Evolutionary conservation across 257 asterid genomes (phyloP).

Genomic region (Gentiana macrophylla): DNA sequence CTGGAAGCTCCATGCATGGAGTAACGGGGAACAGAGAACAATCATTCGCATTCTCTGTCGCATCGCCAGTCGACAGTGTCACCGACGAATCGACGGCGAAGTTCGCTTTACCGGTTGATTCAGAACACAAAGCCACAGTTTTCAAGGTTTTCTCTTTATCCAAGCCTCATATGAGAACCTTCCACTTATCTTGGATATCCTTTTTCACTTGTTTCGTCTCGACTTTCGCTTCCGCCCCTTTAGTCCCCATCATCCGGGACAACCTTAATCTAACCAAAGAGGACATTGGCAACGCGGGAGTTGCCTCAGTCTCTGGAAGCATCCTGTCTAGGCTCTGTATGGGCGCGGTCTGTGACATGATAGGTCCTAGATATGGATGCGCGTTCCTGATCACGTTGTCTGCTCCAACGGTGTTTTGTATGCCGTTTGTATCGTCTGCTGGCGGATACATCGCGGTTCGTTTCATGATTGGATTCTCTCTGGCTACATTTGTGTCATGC

Average conservation of each 20-base stretch:
- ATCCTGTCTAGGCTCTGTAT: constrained; percentile 46
- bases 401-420: constrained; percentile 48
- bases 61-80: constrained; percentile 12
- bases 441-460: constrained; percentile 33
- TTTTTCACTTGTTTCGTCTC: constrained; percentile 54
- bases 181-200: constrained; percentile 53
- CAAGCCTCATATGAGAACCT: constrained; percentile 46
- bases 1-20: constrained; percentile 55
- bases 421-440: constrained; percentile 41
- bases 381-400: constrained; percentile 36
- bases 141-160: constrained; percentile 36
- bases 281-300: constrained; percentile 50
- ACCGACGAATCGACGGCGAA: constrained; percentile 22
- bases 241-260: constrained; percentile 52
- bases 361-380: constrained; percentile 55
- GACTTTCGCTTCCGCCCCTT: constrained; percentile 54
- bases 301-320: constrained; percentile 52
- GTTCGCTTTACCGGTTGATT: constrained; percentile 43
- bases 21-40: constrained; percentile 43
- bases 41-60: constrained; percentile 29
- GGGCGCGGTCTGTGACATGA: constrained; percentile 50
- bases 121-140: constrained; percentile 47
- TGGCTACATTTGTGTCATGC: constrained; percentile 54
- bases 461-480: constrained; percentile 55
- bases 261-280: constrained; percentile 33